Evolutionary conservation across 2,329 filamentous ascomycete genomes (phyloP), one percentile per base, ranked within the genome.

Genomic region (Aspergillus ochraceoroseus): DNA sequence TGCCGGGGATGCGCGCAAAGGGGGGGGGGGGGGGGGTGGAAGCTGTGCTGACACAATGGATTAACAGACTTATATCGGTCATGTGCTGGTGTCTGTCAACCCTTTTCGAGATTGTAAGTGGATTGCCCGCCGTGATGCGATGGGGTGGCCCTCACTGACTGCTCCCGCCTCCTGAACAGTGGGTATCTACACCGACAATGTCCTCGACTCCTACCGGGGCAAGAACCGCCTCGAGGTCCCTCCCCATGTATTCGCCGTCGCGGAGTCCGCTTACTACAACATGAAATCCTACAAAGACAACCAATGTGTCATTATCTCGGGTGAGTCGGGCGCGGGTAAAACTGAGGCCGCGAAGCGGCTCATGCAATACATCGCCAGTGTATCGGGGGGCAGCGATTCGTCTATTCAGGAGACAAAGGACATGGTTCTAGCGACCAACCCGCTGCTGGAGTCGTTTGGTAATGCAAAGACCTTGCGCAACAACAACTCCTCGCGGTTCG

Each of bases 271-370:
- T 40, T 98, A 98, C 73, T 96, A 96, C 73, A 96, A 98, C 73
- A 96, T 98, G 92, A 96, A 96, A 67, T 90, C 89, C 32, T 98
- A 98, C 75, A 87, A 87, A 60, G 92, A 96, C 56, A 96, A 96
- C 71, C 92, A 98, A 67, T 96, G 92, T 70, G 90, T 98, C 54
- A 98, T 98, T 67, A 98, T 98, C 56, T 96, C 92, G 3, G 92
- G 92, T 62, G 92, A 98, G 70, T 96, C 92, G 2, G 92, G 92
- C 62, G 92, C 92, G 22, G 92, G 92, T 64, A 98, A 98, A 75
- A 98, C 92, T 9, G 92, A 98, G 68, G 92, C 92, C 4, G 92
- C 92, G 46, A 96, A 98, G 76, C 84, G 90, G 57, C 85, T 98
- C 59, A 98, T 98, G 90, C 92, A 98, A 70, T 98, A 98, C 70